phyloP scores from a whole-genome alignment of 352 stramenopile species.

The Phytophthora pisi region DNA sequence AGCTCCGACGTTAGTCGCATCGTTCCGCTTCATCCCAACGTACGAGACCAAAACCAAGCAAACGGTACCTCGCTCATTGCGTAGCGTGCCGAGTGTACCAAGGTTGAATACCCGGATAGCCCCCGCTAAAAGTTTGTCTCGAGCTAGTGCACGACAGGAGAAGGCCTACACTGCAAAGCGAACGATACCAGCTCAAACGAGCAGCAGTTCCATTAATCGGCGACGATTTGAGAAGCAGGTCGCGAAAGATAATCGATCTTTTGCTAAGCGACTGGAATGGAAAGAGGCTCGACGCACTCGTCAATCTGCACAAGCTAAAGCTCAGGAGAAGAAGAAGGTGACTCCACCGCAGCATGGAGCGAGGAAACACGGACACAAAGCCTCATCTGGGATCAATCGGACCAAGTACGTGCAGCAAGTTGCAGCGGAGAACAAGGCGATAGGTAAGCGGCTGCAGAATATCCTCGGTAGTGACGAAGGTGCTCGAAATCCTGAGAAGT shows the following conservation, averaged over 20 bases:
- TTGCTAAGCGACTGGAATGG: slow-evolving; percentile 59
- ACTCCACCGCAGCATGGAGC: slow-evolving; percentile 47
- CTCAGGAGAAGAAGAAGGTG: slow-evolving; percentile 46
- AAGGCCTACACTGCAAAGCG: slow-evolving; percentile 15
- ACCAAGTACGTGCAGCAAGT: slow-evolving; percentile 60
- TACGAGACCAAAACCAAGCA: slow-evolving; percentile 31
- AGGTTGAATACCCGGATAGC: slow-evolving; percentile 10
- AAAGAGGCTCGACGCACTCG: slow-evolving; percentile 38
- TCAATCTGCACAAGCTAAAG: slow-evolving; percentile 36
- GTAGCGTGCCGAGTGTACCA: slow-evolving; percentile 4
- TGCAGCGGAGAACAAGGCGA: slow-evolving; percentile 53
- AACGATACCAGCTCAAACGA: slow-evolving; percentile 37
- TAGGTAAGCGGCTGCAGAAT: slow-evolving; percentile 55
- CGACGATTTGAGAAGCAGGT: slow-evolving; percentile 60
- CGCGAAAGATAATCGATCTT: slow-evolving; percentile 58
- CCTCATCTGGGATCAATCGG: slow-evolving; percentile 68
- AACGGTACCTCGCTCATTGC: slow-evolving; percentile 10
- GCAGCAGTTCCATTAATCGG: slow-evolving; percentile 68
- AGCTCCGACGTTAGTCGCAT: slow-evolving; percentile 37
- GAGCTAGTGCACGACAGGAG: slow-evolving; percentile 8
- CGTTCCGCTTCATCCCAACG: slow-evolving; percentile 51
- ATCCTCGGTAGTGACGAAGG: slow-evolving; percentile 36
- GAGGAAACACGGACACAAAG: slow-evolving; percentile 55
- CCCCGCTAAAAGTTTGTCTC: slow-evolving; percentile 16
- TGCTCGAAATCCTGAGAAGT: slow-evolving; percentile 25